Evolutionary conservation across 2,329 filamentous ascomycete genomes (phyloP), one percentile per base, ranked within the genome.

Genomic region (Diatrype stigma): DNA sequence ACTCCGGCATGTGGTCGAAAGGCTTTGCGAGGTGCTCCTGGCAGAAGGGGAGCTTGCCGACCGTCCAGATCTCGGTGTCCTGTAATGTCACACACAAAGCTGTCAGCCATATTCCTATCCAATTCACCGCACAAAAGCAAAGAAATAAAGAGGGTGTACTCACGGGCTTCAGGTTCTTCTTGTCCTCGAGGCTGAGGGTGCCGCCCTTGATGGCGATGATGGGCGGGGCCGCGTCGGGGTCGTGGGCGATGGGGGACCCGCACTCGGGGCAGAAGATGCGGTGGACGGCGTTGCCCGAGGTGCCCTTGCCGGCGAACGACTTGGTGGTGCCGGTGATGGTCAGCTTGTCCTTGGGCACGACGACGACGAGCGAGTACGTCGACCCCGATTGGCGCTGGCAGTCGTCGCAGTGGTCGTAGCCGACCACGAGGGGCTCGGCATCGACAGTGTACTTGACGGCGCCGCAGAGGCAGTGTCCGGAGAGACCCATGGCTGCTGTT

Each of bases 391-490:
- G 84, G 63, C 84, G 82, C 71, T 87, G 84, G 77, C 84, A 87
- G 70, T 87, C 84, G 64, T 87, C 84, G 63, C 84, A 87, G 74
- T 87, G 84, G 65, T 87, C 86, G 67, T 87, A 87, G 56, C 79
- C 84, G 47, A 80, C 71, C 53, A 67, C 62, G 55, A 63, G 52
- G 45, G 65, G 65, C 3, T 60, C 59, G 42, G 62, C 60, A 49
- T 68, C 64, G 59, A 78, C 76, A 64, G 77, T 77, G 77, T 90
- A 91, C 65, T 85, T 87, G 70, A 87, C 81, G 62, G 81, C 78
- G 67, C 84, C 84, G 78, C 84, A 87, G 57, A 87, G 82, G 67
- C 84, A 87, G 77, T 87, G 84, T 69, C 84, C 84, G 49, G 78
- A 77, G 66, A 87, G 76, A 80, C 77, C 73, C 84, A 87, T 87